Percentiles rank a stretch among this genome's conserved stretches.
phyloP scores from a whole-genome alignment of 345 rosid genomes.

The Eucalyptus pumila region DNA sequence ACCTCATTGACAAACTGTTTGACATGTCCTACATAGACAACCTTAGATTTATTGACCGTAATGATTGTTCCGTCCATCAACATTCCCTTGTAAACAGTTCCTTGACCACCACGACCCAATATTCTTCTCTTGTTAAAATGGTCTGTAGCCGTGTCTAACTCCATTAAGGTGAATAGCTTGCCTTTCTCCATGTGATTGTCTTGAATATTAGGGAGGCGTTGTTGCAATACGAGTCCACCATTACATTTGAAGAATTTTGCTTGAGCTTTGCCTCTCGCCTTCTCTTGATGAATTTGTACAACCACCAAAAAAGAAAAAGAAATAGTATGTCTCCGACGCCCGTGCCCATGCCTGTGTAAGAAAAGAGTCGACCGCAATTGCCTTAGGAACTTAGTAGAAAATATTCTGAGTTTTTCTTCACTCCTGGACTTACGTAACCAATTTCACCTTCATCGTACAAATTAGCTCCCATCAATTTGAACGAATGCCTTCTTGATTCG shows the following conservation, averaged over 20 bases:
- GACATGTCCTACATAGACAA: background rate
- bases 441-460: no score
- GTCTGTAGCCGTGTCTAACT: background rate
- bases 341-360: background rate
- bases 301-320: background rate
- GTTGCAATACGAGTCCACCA: background rate
- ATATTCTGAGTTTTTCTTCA: no score
- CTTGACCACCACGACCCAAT: background rate
- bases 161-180: background rate
- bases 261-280: background rate
- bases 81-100: background rate
- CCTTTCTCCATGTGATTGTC: background rate
- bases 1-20: background rate
- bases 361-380: no score
- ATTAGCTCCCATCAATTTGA: no score
- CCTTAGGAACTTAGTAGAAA: no score
- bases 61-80: background rate
- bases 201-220: no score
- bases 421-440: no score
- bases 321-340: background rate
- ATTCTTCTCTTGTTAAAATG: background rate
- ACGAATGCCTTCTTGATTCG: no score
- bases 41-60: background rate
- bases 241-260: background rate
- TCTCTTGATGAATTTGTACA: background rate